A percentile compares a stretch with the other conserved stretches of the same genome.
Evolutionary conservation across 176 grass and related monocot species (phyloP).

Genomic region (Musa troglodytarum): DNA sequence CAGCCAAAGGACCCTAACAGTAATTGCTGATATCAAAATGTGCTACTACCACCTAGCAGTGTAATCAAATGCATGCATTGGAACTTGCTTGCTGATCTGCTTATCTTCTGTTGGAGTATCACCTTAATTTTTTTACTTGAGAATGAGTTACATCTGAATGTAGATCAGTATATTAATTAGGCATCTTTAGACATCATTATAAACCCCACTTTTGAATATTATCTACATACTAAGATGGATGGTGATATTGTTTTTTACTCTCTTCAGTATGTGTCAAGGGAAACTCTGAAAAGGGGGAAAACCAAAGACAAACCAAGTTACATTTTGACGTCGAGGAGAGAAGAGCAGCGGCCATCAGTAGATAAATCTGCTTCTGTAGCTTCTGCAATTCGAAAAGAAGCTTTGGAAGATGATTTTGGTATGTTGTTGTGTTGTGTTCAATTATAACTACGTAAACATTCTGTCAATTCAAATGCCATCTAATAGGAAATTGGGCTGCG

Average conservation of each 20-base stretch:
- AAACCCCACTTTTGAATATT: background rate
- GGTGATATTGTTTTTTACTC: background rate
- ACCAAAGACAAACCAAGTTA: constrained; percentile 73
- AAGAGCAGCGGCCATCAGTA: constrained; percentile 38
- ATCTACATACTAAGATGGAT: too few relatives aligned
- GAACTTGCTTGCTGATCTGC: too few relatives aligned
- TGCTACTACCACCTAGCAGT: too few relatives aligned
- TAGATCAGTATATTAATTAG: background rate
- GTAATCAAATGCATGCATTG: too few relatives aligned
- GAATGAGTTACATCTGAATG: too few relatives aligned
- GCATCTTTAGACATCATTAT: background rate
- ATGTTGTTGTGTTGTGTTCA: constrained; percentile 6
- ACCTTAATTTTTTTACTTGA: too few relatives aligned
- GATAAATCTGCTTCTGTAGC: constrained; percentile 36
- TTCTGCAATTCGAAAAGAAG: constrained; percentile 33
- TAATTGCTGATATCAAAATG: too few relatives aligned
- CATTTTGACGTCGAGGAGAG: constrained; percentile 73
- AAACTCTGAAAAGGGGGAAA: constrained; percentile 17
- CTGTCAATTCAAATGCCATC: background rate
- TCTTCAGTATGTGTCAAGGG: constrained; percentile 66
- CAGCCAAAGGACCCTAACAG: too few relatives aligned
- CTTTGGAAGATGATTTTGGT: constrained; percentile 24
- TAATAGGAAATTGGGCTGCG: background rate
- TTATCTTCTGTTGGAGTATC: too few relatives aligned
- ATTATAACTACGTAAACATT: constrained; percentile 13